Evolutionary conservation across 495 filamentous ascomycete species (phyloP), one percentile per base, ranked within the genome.

Genomic region (Astrothelium macrocarpum): DNA sequence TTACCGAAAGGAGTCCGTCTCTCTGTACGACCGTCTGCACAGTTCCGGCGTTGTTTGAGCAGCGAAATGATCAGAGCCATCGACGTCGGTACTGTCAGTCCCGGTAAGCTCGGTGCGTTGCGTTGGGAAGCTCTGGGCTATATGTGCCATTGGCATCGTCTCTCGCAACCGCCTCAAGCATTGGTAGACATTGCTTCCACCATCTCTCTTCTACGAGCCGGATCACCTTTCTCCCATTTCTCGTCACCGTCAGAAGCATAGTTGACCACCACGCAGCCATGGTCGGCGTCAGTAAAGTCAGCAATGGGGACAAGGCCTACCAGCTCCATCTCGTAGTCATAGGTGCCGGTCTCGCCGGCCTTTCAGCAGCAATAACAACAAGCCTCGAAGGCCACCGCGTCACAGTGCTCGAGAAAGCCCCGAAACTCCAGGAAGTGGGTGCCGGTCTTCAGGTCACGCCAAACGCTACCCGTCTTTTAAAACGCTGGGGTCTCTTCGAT

Each of bases 381-480:
- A 61, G 62, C 9, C 46, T 72, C 10, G 68, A 68, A 62, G 70
- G 70, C 10, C 70, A 72, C 32, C 66, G 53, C 16, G 68, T 72
- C 14, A 71, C 64, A 4, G 59, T 72, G 43, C 12, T 71, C 18
- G 70, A 72, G 59, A 67, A 65, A 32, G 46, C 65, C 31, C 42
- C 61, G 43, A 70, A 75, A 58, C 64, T 78, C 2, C 72, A 73
- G 32, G 76, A 78, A 65, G 68, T 78, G 14, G 76, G 76, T 10
- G 61, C 81, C 9, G 82, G 83, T 0, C 72, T 85, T 0, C 83
- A 85, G 68, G 76, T 85, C 59, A 83, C 82, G 1, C 83, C 83
- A 2, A 85, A 85, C 67, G 78, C 79, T 23, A 80, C 77, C 2
- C 77, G 78, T 18, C 75, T 85, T 0, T 76, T 85, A 61, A 69